phyloP scores from a whole-genome alignment of 192 early-diverging fungal species.

The Entrophospora sp. region DNA sequence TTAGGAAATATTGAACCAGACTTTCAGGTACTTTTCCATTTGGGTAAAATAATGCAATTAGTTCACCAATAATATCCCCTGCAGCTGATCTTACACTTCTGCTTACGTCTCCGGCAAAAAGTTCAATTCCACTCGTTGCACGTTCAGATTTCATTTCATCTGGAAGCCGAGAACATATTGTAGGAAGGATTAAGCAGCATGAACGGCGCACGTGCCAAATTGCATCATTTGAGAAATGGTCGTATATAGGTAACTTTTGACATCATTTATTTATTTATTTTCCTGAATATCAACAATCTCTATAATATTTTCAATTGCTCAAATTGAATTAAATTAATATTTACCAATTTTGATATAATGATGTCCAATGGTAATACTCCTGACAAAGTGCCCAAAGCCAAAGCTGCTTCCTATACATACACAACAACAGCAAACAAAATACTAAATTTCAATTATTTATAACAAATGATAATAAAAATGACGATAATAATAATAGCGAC shows the following conservation, averaged over 20 bases:
- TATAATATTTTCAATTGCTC: not conserved
- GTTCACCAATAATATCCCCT: slow-evolving; percentile 47
- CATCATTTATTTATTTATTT: slow-evolving; percentile 26
- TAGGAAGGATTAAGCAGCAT: slow-evolving; percentile 39
- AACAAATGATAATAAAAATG: too few relatives aligned
- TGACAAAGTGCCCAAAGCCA: slow-evolving; percentile 35
- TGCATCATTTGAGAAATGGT: slow-evolving; percentile 37
- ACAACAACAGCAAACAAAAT: too few relatives aligned
- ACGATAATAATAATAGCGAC: too few relatives aligned
- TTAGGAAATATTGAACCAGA: slow-evolving; percentile 41
- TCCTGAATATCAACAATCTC: slow-evolving; percentile 30
- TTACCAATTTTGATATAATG: slow-evolving; percentile 21
- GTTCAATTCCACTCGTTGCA: slow-evolving; percentile 38
- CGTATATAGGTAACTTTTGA: slow-evolving; percentile 42
- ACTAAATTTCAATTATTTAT: too few relatives aligned
- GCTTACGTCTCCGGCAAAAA: slow-evolving; percentile 45
- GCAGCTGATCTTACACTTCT: slow-evolving; percentile 44
- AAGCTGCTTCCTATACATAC: slow-evolving; percentile 36
- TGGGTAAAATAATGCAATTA: slow-evolving; percentile 46
- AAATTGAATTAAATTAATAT: too few relatives aligned
- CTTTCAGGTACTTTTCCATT: slow-evolving; percentile 38
- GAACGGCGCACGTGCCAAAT: slow-evolving; percentile 54
- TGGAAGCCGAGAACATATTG: slow-evolving; percentile 38
- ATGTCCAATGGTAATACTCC: slow-evolving; percentile 19
- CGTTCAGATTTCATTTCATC: slow-evolving; percentile 33